Evolutionary conservation across 2,329 filamentous ascomycete species (phyloP).

Genomic region (Claviceps quebecensis): DNA sequence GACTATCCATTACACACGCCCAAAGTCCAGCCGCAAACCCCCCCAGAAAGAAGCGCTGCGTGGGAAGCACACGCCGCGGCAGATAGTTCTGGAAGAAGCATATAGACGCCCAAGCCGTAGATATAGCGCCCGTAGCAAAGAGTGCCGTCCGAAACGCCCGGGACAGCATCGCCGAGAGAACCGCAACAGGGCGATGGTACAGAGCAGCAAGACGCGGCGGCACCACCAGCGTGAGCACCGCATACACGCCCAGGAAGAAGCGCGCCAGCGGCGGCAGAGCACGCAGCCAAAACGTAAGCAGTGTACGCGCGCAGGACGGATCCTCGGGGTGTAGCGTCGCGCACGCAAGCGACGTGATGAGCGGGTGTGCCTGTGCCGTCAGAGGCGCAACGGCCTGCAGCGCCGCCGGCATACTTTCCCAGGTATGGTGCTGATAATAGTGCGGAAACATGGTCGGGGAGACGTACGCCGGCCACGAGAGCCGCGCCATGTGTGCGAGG

Average conservation of each 20-base stretch:
- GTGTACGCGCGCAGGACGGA: slow-evolving; percentile 77
- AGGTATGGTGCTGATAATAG: slow-evolving; percentile 35
- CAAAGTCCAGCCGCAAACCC: slow-evolving; percentile 77
- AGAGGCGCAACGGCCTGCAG: slow-evolving; percentile 62
- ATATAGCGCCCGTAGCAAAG: slow-evolving; percentile 66
- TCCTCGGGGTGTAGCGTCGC: slow-evolving; percentile 78
- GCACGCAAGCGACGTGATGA: slow-evolving; percentile 74
- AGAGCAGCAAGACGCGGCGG: slow-evolving; percentile 49
- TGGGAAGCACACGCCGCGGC: slow-evolving; percentile 60
- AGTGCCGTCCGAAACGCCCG: slow-evolving; percentile 60
- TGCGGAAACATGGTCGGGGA: slow-evolving; percentile 78
- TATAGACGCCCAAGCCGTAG: slow-evolving; percentile 75
- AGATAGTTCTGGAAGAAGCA: slow-evolving; percentile 78
- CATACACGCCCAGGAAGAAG: slow-evolving; percentile 63
- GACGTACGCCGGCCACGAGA: slow-evolving; percentile 75
- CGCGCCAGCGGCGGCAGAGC: slow-evolving; percentile 69
- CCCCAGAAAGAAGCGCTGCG: slow-evolving; percentile 78
- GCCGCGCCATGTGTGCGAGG: slow-evolving; percentile 63
- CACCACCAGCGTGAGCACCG: slow-evolving; percentile 46
- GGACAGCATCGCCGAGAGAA: slow-evolving; percentile 51
- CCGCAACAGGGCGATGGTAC: slow-evolving; percentile 53
- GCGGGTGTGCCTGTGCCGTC: slow-evolving; percentile 71
- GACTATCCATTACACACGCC: slow-evolving; percentile 56
- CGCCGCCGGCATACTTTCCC: slow-evolving; percentile 43
- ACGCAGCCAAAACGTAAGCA: slow-evolving; percentile 73